These are phyloP conservation scores for Aphanomyces stellatus DNA, from an alignment of 352 stramenopile species.

Conservation along the genomic window DNA sequence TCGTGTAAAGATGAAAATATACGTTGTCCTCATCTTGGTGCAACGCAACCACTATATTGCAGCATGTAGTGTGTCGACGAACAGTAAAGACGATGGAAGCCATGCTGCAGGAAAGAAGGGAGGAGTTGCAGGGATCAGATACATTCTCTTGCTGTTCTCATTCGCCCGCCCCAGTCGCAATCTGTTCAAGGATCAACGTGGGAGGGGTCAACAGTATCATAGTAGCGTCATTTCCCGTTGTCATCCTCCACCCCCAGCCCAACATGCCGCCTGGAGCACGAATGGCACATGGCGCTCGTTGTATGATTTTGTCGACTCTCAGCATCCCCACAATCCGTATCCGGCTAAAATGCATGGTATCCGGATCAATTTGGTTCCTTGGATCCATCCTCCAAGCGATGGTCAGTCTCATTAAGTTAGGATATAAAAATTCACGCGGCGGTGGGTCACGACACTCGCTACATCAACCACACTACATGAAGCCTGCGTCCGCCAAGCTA, in stretches of 20 bases:
- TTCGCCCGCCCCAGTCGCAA: background rate
- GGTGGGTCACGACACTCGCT: too few relatives aligned
- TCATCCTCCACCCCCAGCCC: background rate
- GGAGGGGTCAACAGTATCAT: background rate
- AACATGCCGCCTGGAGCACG: background rate
- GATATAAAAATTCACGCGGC: too few relatives aligned
- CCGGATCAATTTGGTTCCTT: too few relatives aligned
- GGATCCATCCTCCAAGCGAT: background rate
- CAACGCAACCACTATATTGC: background rate
- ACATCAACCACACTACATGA: conserved; percentile 34
- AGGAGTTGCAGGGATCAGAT: conserved; percentile 13
- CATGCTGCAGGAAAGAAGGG: background rate
- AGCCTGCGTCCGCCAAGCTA: conserved; percentile 79
- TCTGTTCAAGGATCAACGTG: conserved; percentile 5
- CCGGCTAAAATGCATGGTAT: too few relatives aligned
- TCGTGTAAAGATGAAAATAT: background rate
- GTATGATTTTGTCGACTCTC: too few relatives aligned
- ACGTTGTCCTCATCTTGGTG: background rate
- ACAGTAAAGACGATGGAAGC: background rate
- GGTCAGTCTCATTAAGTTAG: background rate
- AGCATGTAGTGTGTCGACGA: background rate
- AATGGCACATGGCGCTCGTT: too few relatives aligned
- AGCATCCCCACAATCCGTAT: too few relatives aligned
- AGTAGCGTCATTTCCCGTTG: background rate
- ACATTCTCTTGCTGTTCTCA: background rate